Conservation (phyloP, 345 rosid genomes). For the Salix suchowensis region DNA sequence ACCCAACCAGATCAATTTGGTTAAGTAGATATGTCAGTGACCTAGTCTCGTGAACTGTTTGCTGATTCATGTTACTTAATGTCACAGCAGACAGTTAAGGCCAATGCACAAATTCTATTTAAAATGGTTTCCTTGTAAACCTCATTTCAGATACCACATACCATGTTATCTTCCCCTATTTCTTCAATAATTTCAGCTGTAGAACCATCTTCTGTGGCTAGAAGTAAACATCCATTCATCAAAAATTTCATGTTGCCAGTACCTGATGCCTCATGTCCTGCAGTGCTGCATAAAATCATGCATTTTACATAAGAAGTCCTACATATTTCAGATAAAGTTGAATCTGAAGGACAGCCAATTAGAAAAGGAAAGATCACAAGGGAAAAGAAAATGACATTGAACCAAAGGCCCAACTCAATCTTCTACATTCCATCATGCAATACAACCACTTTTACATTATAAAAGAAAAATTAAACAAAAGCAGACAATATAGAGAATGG, state of each 20-base stretch:
- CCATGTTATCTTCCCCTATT: slow-evolving; percentile 46
- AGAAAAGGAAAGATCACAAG: no score
- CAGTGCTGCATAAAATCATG: slow-evolving; percentile 33
- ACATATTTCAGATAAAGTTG: not conserved
- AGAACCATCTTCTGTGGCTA: slow-evolving; percentile 47
- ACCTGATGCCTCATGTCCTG: slow-evolving; percentile 52
- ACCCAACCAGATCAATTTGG: not conserved
- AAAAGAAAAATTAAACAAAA: not conserved
- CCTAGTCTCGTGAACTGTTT: not conserved
- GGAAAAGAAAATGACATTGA: not conserved
- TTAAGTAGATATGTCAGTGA: not conserved
- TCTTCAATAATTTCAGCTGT: slow-evolving; percentile 42
- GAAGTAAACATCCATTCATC: slow-evolving; percentile 50
- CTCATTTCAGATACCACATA: slow-evolving; percentile 10
- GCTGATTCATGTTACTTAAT: not conserved
- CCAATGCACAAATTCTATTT: not conserved
- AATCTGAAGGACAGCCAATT: no score
- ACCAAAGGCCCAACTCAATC: not conserved
- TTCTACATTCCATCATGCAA: not conserved
- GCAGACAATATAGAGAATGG: not conserved
- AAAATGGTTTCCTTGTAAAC: not conserved
- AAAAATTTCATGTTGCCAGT: slow-evolving; percentile 46
- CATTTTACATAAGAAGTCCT: not conserved
- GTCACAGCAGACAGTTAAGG: not conserved
- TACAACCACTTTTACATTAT: not conserved